phyloP scores from a whole-genome alignment of 805 yeast species.

The Yarrowia alimentaria region DNA sequence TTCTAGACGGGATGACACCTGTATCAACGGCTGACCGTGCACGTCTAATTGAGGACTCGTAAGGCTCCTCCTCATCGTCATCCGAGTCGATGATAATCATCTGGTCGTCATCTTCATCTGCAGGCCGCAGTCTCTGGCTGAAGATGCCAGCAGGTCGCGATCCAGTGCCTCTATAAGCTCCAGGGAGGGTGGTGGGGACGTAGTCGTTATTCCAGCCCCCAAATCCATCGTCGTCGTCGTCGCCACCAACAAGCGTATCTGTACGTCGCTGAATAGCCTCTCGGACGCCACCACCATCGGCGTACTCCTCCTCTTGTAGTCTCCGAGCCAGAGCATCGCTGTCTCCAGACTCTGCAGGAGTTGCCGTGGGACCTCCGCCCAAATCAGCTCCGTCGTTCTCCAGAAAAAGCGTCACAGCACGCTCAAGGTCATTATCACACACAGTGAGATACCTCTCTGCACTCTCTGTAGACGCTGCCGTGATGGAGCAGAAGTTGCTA shows the following conservation, averaged over 20 bases:
- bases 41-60: slow-evolving; percentile 34
- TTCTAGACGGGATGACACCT: slow-evolving; percentile 37
- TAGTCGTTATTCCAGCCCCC: slow-evolving; percentile 19
- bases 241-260: slow-evolving; percentile 59
- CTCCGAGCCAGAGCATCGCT: slow-evolving; percentile 32
- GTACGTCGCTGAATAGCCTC: slow-evolving; percentile 75
- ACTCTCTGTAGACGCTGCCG: slow-evolving; percentile 64
- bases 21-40: slow-evolving; percentile 6
- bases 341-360: neutral
- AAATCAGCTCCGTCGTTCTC: slow-evolving; percentile 50
- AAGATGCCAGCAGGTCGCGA: slow-evolving; percentile 46
- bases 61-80: slow-evolving; percentile 44
- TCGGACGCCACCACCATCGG: slow-evolving; percentile 52
- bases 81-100: slow-evolving; percentile 40
- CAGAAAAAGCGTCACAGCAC: slow-evolving; percentile 79
- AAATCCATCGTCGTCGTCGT: slow-evolving; percentile 41
- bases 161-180: slow-evolving; percentile 18
- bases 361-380: slow-evolving; percentile 28
- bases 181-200: slow-evolving; percentile 28
- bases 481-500: slow-evolving; percentile 77
- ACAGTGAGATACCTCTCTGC: slow-evolving; percentile 79
- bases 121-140: slow-evolving; percentile 45
- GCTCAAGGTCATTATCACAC: slow-evolving; percentile 72
- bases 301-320: slow-evolving; percentile 36
- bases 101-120: slow-evolving; percentile 27